phyloP scores from a whole-genome alignment of 1,284 basidiomycete species.

The Ganoderma multipileum region DNA sequence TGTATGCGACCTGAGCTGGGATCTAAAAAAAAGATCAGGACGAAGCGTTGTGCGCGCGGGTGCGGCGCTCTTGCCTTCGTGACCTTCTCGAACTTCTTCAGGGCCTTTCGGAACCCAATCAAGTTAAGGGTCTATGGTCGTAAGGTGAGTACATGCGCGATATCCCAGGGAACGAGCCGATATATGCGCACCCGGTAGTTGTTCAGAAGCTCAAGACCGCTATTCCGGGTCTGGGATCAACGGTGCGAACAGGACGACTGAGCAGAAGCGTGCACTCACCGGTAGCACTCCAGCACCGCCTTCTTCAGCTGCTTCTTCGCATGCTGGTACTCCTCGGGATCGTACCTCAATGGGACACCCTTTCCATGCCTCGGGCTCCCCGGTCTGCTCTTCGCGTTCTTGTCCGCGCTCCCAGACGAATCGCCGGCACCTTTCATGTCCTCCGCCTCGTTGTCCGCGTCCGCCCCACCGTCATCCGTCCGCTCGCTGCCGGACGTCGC shows the following conservation, averaged over 20 bases:
- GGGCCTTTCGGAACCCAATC: constrained; percentile 88
- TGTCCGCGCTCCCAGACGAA: neutral
- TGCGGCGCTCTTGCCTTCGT: constrained; percentile 60
- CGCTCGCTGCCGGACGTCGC: neutral
- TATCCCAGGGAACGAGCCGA: too few relatives aligned
- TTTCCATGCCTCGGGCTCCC: neutral
- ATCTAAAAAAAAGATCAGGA: constrained; percentile 47
- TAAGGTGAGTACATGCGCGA: neutral
- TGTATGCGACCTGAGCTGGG: constrained; percentile 66
- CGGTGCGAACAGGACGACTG: neutral
- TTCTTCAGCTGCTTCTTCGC: constrained; percentile 86
- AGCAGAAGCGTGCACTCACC: constrained; percentile 47
- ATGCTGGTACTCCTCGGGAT: constrained; percentile 82
- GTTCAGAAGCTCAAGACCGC: constrained; percentile 81
- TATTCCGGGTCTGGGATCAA: constrained; percentile 32
- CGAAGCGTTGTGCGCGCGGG: neutral
- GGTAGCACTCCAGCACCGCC: constrained; percentile 88
- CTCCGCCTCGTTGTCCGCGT: constrained; percentile 8
- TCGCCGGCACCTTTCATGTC: neutral
- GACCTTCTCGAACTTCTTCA: constrained; percentile 95
- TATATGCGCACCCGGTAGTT: constrained; percentile 77
- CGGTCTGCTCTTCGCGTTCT: neutral
- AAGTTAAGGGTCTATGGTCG: constrained; percentile 78
- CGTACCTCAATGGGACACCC: constrained; percentile 34
- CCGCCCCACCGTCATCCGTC: constrained; percentile 1